Conservation (phyloP, 768 basidiomycete genomes). For the Guyanaporus albipodus region DNA sequence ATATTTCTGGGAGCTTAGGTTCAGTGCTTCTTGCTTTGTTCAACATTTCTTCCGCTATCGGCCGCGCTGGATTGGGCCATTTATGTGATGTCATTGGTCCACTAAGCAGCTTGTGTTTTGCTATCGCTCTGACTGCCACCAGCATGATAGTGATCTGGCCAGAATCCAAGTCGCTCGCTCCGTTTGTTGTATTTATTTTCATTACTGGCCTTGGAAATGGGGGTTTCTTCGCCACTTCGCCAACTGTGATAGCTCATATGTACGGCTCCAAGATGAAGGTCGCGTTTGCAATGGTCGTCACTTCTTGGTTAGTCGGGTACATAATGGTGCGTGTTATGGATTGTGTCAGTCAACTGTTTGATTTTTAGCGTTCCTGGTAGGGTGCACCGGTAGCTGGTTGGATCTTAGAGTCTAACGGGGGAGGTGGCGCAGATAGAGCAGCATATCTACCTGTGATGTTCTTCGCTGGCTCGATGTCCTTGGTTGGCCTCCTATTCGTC, state of each 20-base stretch:
- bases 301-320: not conserved
- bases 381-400: conserved; percentile 30
- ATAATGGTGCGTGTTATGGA: not conserved
- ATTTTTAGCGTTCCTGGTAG: conserved; percentile 3
- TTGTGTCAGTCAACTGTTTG: not conserved
- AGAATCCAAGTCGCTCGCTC: not conserved
- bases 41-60: conserved; percentile 1
- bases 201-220: conserved; percentile 30
- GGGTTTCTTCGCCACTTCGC: conserved; percentile 34
- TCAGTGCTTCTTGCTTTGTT: not conserved
- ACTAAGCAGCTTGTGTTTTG: not conserved
- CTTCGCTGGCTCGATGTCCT: conserved; percentile 26
- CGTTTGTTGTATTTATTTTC: conserved; percentile 26
- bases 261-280: conserved; percentile 10
- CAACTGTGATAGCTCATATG: conserved; percentile 28
- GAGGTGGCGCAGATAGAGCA: conserved; percentile 13
- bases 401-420: conserved; percentile 27
- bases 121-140: not conserved
- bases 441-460: conserved; percentile 32
- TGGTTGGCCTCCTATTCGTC: conserved; percentile 21
- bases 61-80: conserved; percentile 1
- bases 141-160: conserved; percentile 2
- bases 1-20: not conserved
- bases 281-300: conserved; percentile 33
- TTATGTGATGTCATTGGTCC: conserved; percentile 1